phyloP scores from a whole-genome alignment of 257 asterid genomes.

The Anisodus acutangulus region DNA sequence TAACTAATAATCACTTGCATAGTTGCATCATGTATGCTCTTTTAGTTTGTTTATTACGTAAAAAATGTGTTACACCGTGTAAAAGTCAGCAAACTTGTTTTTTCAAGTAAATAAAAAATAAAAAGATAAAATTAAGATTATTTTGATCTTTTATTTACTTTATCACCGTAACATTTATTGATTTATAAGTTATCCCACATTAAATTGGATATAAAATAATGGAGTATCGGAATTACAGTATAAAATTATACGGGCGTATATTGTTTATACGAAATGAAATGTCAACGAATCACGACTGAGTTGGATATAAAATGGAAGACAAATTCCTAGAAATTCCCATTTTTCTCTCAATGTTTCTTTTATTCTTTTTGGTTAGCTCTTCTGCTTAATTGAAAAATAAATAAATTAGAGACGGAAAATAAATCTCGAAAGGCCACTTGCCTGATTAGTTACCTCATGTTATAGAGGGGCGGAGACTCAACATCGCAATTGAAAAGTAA shows the following conservation, averaged over 20 bases:
- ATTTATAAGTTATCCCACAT: too few relatives aligned
- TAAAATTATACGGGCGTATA: too few relatives aligned
- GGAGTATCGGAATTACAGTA: too few relatives aligned
- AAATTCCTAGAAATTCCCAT: background rate
- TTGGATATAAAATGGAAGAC: background rate
- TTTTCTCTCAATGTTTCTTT: background rate
- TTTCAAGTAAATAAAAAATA: background rate
- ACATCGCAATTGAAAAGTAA: background rate
- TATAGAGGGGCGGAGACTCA: background rate
- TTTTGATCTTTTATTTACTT: too few relatives aligned
- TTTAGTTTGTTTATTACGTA: background rate
- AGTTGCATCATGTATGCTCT: background rate
- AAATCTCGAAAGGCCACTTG: background rate
- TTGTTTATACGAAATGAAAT: too few relatives aligned
- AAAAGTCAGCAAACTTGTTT: background rate
- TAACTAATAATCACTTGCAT: background rate
- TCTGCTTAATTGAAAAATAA: background rate
- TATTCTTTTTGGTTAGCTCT: background rate
- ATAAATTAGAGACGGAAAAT: background rate
- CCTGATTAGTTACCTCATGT: background rate
- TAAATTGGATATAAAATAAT: too few relatives aligned
- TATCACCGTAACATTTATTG: too few relatives aligned
- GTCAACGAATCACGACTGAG: background rate
- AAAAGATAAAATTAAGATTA: background rate
- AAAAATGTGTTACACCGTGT: background rate